Evolutionary conservation across 208 protist genomes (phyloP).

Genomic region (Acanthamoeba sp.): DNA sequence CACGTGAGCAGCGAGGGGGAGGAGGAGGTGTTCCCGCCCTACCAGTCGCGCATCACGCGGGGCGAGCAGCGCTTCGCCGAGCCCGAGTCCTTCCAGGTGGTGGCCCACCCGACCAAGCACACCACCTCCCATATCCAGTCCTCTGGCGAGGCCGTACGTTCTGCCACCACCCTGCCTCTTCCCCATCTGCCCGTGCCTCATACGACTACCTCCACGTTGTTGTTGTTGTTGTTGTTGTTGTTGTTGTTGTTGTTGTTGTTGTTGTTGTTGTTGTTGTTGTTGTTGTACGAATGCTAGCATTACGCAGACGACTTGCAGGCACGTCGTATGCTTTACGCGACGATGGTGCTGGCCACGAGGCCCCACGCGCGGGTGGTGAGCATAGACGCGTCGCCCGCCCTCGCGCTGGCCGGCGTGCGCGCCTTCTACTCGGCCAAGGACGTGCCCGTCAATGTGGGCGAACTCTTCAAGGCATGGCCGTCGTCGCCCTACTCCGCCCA

Average conservation of each 20-base stretch:
- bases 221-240: too few species aligned
- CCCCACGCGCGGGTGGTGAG: conserved; percentile 81
- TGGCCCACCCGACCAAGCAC: not conserved
- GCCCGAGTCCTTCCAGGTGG: not conserved
- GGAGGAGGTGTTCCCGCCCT: conserved; percentile 89
- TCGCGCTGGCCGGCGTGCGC: conserved; percentile 81
- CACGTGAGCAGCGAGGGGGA: conserved; percentile 76
- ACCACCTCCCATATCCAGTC: not conserved
- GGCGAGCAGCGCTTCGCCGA: not conserved
- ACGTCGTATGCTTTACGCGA: conserved; percentile 74
- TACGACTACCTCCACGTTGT: too few species aligned
- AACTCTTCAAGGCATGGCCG: not conserved
- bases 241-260: too few species aligned
- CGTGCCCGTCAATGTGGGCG: conserved; percentile 76
- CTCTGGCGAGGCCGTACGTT: not conserved
- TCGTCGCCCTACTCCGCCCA: too few species aligned
- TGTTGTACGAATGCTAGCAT: not conserved
- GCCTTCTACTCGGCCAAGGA: conserved; percentile 79
- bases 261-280: too few species aligned
- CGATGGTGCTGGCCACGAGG: conserved; percentile 75
- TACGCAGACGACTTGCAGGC: conserved; percentile 32
- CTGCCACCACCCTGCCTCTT: not conserved
- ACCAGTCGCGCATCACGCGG: not conserved
- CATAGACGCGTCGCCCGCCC: conserved; percentile 82
- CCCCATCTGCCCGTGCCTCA: too few species aligned